A percentile compares a stretch with the other conserved stretches of the same genome.
These are phyloP conservation scores for Trichoderma sp. DNA, from an alignment of 2,329 filamentous ascomycete genomes.

Conservation along the genomic window DNA sequence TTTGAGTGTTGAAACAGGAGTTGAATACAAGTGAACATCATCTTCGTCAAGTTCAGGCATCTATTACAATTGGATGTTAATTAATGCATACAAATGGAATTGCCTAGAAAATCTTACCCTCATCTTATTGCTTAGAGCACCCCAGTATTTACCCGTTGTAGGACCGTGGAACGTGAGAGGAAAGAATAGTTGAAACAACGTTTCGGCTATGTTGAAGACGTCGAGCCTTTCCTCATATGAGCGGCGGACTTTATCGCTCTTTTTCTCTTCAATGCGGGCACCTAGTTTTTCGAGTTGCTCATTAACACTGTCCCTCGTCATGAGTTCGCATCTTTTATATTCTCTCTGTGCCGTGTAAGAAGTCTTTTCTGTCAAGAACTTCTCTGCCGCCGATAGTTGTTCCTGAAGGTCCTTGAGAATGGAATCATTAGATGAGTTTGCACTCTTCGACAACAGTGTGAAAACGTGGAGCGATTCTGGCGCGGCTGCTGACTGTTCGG, in stretches of 20 bases:
- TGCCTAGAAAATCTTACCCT: slow-evolving; percentile 26
- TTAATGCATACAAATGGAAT: not conserved
- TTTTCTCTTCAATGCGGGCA: slow-evolving; percentile 25
- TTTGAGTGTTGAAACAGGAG: slow-evolving; percentile 19
- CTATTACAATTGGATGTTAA: not conserved
- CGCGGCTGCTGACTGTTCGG: not conserved
- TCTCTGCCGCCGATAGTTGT: slow-evolving; percentile 27
- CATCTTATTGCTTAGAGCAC: slow-evolving; percentile 35
- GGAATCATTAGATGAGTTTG: not conserved
- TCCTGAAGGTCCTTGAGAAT: slow-evolving; percentile 6
- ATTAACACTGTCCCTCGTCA: slow-evolving; percentile 27
- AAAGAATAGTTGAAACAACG: slow-evolving; percentile 43
- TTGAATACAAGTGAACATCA: not conserved
- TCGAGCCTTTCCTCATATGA: slow-evolving; percentile 36
- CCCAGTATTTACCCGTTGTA: slow-evolving; percentile 44
- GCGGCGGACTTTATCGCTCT: slow-evolving; percentile 25
- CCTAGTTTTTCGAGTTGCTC: slow-evolving; percentile 26
- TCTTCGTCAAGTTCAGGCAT: slow-evolving; percentile 20
- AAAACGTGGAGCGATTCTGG: slow-evolving; percentile 26
- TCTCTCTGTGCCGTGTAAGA: slow-evolving; percentile 29
- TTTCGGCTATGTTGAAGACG: slow-evolving; percentile 41
- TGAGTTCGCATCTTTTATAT: slow-evolving; percentile 28
- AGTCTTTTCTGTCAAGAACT: slow-evolving; percentile 28
- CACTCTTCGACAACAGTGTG: slow-evolving; percentile 20
- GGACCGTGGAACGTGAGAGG: slow-evolving; percentile 36